Percentiles rank a stretch among this genome's conserved stretches.
Conservation (phyloP, 208 protist species). For the Trypanosoma congolense region DNA sequence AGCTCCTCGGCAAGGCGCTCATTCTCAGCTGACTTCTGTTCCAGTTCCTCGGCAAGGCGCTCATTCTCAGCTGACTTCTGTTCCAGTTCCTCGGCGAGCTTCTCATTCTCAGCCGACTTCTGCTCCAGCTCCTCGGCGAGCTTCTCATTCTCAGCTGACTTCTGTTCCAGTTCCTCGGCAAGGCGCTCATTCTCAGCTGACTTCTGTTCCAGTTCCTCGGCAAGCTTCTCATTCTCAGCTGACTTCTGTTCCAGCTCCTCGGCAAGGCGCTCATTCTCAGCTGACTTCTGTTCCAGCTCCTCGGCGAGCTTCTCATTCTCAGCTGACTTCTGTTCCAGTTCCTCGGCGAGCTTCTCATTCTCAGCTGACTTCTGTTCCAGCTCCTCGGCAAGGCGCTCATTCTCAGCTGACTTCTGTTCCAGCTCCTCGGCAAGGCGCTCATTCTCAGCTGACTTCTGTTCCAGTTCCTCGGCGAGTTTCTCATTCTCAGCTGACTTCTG, state of each 20-base stretch:
- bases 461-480: constrained; percentile 27
- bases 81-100: constrained; percentile 25
- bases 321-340: constrained; percentile 14
- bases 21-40: constrained; percentile 16
- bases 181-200: constrained; percentile 32
- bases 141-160: constrained; percentile 30
- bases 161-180: constrained; percentile 9
- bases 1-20: constrained; percentile 18
- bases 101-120: constrained; percentile 20
- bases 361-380: constrained; percentile 20
- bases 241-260: constrained; percentile 39
- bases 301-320: constrained; percentile 22
- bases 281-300: constrained; percentile 27
- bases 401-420: constrained; percentile 12
- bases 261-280: constrained; percentile 29
- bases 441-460: constrained; percentile 23
- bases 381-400: constrained; percentile 25
- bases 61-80: constrained; percentile 26
- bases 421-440: constrained; percentile 22
- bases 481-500: constrained; percentile 21
- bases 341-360: constrained; percentile 14
- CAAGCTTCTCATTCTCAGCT: constrained; percentile 30
- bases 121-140: constrained; percentile 21
- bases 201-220: constrained; percentile 20
- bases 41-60: constrained; percentile 20